Percentiles rank a stretch among this genome's conserved stretches.
These are phyloP conservation scores for Cyberlindnera xishuangbannaensis DNA, from an alignment of 805 yeast genomes.

Conservation along the genomic window DNA sequence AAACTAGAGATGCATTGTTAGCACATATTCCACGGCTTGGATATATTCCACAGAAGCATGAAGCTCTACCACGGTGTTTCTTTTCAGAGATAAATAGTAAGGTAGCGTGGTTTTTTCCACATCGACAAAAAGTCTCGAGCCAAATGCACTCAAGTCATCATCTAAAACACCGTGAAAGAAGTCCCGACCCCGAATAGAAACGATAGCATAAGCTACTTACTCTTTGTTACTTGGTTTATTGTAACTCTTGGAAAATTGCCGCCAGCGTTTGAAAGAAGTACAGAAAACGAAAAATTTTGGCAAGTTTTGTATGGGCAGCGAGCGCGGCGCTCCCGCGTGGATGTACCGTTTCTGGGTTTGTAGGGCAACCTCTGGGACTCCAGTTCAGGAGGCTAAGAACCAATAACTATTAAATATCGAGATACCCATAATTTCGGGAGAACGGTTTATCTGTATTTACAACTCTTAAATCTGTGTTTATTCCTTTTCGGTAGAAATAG, in stretches of 20 bases:
- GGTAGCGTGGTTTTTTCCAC: slow-evolving; percentile 99
- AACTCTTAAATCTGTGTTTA: too few relatives aligned
- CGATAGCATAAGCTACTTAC: too few relatives aligned
- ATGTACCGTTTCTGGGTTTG: background rate
- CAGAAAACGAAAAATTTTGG: background rate
- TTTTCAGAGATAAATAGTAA: slow-evolving; percentile 60
- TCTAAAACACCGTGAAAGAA: slow-evolving; percentile 2
- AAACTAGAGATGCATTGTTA: slow-evolving; percentile 11
- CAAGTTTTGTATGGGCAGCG: background rate
- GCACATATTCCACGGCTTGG: too few relatives aligned
- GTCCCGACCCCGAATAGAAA: too few relatives aligned
- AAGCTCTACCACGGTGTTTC: slow-evolving; percentile 1
- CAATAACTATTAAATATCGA: too few relatives aligned
- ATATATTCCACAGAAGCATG: slow-evolving; percentile 1
- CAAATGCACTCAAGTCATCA: slow-evolving; percentile 85
- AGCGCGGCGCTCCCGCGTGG: background rate
- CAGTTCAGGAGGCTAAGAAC: too few relatives aligned
- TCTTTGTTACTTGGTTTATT: too few relatives aligned
- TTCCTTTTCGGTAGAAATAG: too few relatives aligned
- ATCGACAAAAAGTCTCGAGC: slow-evolving; percentile 96
- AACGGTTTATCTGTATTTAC: too few relatives aligned
- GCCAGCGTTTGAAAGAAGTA: too few relatives aligned
- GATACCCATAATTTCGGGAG: too few relatives aligned
- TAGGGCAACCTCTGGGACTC: slow-evolving; percentile 4
- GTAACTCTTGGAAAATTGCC: too few relatives aligned